Evolutionary conservation across 2,329 filamentous ascomycete species (phyloP).

Genomic region (Colletotrichum endophyticum): DNA sequence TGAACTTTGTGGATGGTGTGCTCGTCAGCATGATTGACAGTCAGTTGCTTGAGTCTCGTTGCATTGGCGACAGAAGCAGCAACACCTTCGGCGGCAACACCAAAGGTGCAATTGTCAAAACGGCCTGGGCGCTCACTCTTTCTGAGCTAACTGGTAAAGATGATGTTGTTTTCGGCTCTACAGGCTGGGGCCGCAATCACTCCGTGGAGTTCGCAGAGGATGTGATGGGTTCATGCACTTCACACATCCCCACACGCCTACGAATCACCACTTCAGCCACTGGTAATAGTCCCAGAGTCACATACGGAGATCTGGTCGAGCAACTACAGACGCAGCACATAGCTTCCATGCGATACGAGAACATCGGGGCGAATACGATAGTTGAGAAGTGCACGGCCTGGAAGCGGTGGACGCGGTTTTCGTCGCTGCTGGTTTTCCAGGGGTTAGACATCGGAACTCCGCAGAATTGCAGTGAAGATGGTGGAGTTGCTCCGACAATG

Average conservation of each 20-base stretch:
- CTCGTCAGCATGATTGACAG: background rate
- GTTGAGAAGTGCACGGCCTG: slow-evolving; percentile 52
- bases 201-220: background rate
- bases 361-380: slow-evolving; percentile 53
- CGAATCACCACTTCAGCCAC: background rate
- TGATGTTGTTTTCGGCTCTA: background rate
- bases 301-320: slow-evolving; percentile 18
- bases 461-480: background rate
- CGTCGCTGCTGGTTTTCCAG: background rate
- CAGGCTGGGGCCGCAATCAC: slow-evolving; percentile 3
- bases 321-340: slow-evolving; percentile 53
- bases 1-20: background rate
- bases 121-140: background rate
- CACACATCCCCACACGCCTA: background rate
- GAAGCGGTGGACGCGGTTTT: background rate
- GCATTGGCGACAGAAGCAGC: background rate
- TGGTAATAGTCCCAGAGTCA: background rate
- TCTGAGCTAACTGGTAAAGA: background rate
- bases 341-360: slow-evolving; percentile 52
- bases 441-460: background rate
- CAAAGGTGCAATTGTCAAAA: background rate
- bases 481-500: background rate
- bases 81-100: background rate
- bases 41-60: background rate
- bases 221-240: slow-evolving; percentile 7